A percentile compares a stretch with the other conserved stretches of the same genome.
phyloP scores from a whole-genome alignment of 1,139 yeast genomes.

The Debaryomycetaceae sp. region DNA sequence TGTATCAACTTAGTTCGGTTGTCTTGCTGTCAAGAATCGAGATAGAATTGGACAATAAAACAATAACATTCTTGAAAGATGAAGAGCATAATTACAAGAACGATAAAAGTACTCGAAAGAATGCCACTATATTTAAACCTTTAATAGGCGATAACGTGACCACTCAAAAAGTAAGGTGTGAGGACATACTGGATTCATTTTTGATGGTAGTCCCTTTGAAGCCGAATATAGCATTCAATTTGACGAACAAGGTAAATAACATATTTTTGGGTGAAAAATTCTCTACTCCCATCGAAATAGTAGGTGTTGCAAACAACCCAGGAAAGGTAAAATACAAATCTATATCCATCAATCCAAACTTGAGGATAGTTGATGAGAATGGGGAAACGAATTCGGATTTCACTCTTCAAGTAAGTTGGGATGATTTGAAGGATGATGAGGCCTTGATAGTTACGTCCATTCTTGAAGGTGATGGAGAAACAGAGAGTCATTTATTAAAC shows the following conservation, averaged over 20 bases:
- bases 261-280: slow-evolving; percentile 31
- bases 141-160: not conserved
- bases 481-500: slow-evolving; percentile 14
- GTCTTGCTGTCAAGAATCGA: slow-evolving; percentile 10
- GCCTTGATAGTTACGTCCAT: slow-evolving; percentile 21
- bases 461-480: slow-evolving; percentile 4
- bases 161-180: not conserved
- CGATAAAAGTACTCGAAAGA: not conserved
- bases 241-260: slow-evolving; percentile 3
- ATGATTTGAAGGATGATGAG: slow-evolving; percentile 40
- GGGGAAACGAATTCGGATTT: slow-evolving; percentile 11
- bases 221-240: slow-evolving; percentile 16
- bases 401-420: slow-evolving; percentile 32
- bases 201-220: slow-evolving; percentile 13
- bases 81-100: slow-evolving; percentile 2
- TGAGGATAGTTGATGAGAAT: slow-evolving; percentile 15
- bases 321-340: slow-evolving; percentile 17
- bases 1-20: slow-evolving; percentile 16
- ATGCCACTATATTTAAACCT: not conserved
- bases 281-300: slow-evolving; percentile 17
- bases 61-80: slow-evolving; percentile 8
- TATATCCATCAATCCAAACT: slow-evolving; percentile 19
- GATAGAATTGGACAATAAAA: slow-evolving; percentile 4
- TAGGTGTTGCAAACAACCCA: slow-evolving; percentile 13
- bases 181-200: not conserved